Evolutionary conservation across 2,329 filamentous ascomycete genomes (phyloP).

Genomic region (Balansia obtecta): DNA sequence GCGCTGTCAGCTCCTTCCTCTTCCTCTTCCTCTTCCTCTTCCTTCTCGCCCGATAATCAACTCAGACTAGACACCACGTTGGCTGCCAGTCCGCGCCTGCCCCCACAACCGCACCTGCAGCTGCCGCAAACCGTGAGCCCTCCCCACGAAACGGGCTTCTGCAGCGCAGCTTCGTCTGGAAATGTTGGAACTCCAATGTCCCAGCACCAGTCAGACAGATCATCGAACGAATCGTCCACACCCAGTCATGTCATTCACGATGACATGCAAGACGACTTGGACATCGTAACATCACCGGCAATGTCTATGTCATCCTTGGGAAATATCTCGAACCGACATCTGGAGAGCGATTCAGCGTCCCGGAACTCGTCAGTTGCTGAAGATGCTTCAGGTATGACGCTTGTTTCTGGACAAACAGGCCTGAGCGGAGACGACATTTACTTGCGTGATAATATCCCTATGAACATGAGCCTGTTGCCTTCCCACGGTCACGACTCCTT

Average conservation of each 20-base stretch:
- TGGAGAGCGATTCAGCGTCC: neutral
- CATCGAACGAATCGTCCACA: neutral
- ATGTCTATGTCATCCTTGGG: neutral
- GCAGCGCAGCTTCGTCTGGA: neutral
- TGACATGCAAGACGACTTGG: neutral
- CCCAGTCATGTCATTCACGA: neutral
- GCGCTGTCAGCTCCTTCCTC: neutral
- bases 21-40: neutral
- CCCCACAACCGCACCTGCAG: neutral
- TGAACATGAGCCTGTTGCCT: slow-evolving; percentile 18
- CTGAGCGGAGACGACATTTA: neutral
- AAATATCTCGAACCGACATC: neutral
- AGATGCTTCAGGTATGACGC: neutral
- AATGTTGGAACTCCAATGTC: neutral
- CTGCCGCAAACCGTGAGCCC: neutral
- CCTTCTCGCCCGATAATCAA: too few relatives aligned
- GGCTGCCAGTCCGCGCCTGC: too few relatives aligned
- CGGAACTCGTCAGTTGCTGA: neutral
- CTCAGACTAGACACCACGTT: too few relatives aligned
- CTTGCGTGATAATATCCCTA: slow-evolving; percentile 9
- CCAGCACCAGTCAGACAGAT: neutral
- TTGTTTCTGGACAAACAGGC: slow-evolving; percentile 4
- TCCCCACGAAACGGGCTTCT: neutral
- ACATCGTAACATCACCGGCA: neutral
- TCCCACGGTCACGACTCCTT: slow-evolving; percentile 23